These are phyloP conservation scores for Pterocarpus macrocarpus DNA, from an alignment of 306 rosid genomes.

Conservation along the genomic window DNA sequence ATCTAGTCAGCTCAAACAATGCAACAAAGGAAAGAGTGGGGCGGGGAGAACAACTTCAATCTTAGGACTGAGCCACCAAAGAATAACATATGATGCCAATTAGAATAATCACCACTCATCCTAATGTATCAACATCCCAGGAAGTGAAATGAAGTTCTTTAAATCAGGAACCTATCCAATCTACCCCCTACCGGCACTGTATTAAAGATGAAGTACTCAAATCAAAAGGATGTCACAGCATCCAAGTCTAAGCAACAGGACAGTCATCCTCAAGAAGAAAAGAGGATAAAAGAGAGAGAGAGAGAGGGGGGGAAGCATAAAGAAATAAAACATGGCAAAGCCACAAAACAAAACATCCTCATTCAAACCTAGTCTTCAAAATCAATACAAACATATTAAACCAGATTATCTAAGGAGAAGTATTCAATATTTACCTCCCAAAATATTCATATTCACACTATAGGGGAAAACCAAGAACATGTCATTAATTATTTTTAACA, in stretches of 20 bases:
- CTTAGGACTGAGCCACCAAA: not conserved
- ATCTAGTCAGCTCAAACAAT: not conserved
- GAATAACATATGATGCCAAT: not conserved
- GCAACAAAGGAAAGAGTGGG: not conserved
- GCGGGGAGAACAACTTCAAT: not conserved
- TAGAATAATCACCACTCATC: not conserved
- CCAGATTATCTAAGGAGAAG: not conserved
- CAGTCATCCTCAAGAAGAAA: too few relatives aligned
- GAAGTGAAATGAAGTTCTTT: not conserved
- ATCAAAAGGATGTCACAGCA: conserved; percentile 14
- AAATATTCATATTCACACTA: not conserved
- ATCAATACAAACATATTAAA: not conserved
- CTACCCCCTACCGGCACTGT: not conserved
- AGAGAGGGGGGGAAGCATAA: too few relatives aligned
- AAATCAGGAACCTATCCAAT: too few relatives aligned
- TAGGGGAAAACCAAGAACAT: not conserved
- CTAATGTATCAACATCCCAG: not conserved
- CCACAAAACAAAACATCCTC: not conserved
- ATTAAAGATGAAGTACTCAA: conserved; percentile 6
- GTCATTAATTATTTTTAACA: not conserved
- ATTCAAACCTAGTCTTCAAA: not conserved
- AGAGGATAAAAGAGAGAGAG: too few relatives aligned
- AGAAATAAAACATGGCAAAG: too few relatives aligned
- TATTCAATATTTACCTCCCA: not conserved
- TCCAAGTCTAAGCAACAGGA: not conserved